A percentile compares a stretch with the other conserved stretches of the same genome.
phyloP scores from a whole-genome alignment of 352 stramenopile species.

The Pythium aquatile region DNA sequence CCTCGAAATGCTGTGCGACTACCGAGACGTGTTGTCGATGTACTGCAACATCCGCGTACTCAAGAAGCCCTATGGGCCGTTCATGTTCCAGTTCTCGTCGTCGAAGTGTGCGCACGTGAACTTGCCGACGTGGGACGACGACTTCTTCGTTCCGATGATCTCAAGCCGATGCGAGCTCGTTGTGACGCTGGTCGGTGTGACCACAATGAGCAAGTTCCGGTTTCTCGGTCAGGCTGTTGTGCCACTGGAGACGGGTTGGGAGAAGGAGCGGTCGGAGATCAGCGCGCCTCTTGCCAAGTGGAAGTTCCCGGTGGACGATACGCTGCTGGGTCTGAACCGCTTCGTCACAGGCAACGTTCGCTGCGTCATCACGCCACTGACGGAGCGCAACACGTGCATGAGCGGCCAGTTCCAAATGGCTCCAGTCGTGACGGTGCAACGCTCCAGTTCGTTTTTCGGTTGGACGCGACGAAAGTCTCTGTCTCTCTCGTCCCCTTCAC shows the following conservation, averaged over 20 bases:
- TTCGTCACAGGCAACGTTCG: slow-evolving; percentile 63
- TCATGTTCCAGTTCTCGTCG: slow-evolving; percentile 87
- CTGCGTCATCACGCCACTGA: slow-evolving; percentile 56
- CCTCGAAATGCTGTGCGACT: slow-evolving; percentile 78
- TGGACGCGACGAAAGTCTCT: slow-evolving; percentile 54
- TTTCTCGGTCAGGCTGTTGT: slow-evolving; percentile 70
- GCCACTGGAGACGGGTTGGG: slow-evolving; percentile 64
- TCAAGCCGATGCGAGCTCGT: slow-evolving; percentile 81
- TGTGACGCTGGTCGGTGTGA: slow-evolving; percentile 72
- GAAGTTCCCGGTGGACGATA: slow-evolving; percentile 78
- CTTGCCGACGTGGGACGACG: slow-evolving; percentile 55
- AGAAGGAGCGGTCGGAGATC: slow-evolving; percentile 35
- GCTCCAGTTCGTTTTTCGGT: slow-evolving; percentile 54
- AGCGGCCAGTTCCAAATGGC: slow-evolving; percentile 77
- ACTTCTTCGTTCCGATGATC: slow-evolving; percentile 79
- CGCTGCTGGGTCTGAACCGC: slow-evolving; percentile 60
- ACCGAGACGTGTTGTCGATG: slow-evolving; percentile 56
- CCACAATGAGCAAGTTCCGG: slow-evolving; percentile 41
- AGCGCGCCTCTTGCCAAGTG: slow-evolving; percentile 60
- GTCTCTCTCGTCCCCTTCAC: slow-evolving; percentile 40
- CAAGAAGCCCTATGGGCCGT: slow-evolving; percentile 84
- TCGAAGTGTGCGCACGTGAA: slow-evolving; percentile 54
- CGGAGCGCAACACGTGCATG: slow-evolving; percentile 59
- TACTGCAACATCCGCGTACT: slow-evolving; percentile 81
- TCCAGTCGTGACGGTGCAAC: slow-evolving; percentile 37